Evolutionary conservation across 2,329 filamentous ascomycete species (phyloP).

Genomic region (Corinectria fuckeliana): DNA sequence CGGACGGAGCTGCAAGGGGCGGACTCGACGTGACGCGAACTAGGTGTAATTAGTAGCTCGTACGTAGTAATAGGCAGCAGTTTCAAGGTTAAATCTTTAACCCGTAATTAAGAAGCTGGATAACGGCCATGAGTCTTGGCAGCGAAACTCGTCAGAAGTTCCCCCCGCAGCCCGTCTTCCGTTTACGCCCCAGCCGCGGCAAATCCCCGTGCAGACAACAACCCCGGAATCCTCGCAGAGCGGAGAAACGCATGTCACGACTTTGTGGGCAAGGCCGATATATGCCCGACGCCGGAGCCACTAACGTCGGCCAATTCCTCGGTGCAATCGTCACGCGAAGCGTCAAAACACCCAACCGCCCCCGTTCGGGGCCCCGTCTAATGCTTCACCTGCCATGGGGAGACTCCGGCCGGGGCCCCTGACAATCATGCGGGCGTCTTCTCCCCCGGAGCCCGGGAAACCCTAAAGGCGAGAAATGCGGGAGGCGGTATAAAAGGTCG

Average conservation of each 20-base stretch:
- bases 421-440: not conserved
- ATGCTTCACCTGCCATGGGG: no score
- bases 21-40: not conserved
- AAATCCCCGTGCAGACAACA: not conserved
- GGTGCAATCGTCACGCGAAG: constrained; percentile 33
- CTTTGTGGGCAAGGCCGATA: not conserved
- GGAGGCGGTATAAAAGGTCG: constrained; percentile 14
- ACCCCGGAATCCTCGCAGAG: not conserved
- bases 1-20: not conserved
- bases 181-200: not conserved
- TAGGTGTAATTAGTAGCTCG: no score
- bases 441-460: constrained; percentile 11
- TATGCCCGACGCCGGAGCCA: constrained; percentile 11
- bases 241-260: not conserved
- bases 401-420: constrained; percentile 21
- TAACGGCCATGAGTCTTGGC: not conserved
- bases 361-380: constrained; percentile 13
- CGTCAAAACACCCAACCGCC: constrained; percentile 15
- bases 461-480: constrained; percentile 13
- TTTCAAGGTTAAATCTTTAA: not conserved
- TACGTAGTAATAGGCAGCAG: not conserved
- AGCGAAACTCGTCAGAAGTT: not conserved
- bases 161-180: not conserved
- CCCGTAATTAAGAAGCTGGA: no score
- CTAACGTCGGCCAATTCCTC: constrained; percentile 33